These are phyloP conservation scores for Cardiospermum halicacabum DNA, from an alignment of 345 rosid genomes.

Conservation along the genomic window DNA sequence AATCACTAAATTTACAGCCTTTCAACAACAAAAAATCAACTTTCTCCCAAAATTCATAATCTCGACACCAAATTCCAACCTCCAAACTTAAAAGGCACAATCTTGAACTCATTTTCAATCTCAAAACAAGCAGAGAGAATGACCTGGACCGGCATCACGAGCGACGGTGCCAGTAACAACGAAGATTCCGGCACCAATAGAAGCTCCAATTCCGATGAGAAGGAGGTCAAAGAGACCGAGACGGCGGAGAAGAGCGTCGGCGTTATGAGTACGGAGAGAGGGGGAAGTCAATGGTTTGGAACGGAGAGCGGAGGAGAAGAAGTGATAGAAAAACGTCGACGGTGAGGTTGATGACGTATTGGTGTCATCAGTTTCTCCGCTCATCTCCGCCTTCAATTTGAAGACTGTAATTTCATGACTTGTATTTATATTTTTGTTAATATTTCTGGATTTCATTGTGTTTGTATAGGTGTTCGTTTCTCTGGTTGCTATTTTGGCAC, in stretches of 20 bases:
- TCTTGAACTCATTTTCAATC: background rate
- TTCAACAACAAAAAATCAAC: background rate
- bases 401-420: background rate
- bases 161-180: slow-evolving; percentile 97
- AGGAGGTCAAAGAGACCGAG: slow-evolving; percentile 82
- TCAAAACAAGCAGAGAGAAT: background rate
- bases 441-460: background rate
- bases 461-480: background rate
- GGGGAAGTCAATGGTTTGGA: slow-evolving; percentile 42
- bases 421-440: background rate
- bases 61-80: background rate
- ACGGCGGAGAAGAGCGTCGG: slow-evolving; percentile 67
- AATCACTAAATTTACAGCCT: background rate
- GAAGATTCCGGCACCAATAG: slow-evolving; percentile 93
- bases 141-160: slow-evolving; percentile 94
- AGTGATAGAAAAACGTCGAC: slow-evolving; percentile 49
- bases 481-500: background rate
- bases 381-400: background rate
- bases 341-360: slow-evolving; percentile 21
- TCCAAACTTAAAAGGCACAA: background rate
- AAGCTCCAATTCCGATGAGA: slow-evolving; percentile 86
- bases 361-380: background rate
- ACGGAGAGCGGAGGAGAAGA: slow-evolving; percentile 70
- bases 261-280: slow-evolving; percentile 25
- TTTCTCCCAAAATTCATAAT: background rate